Percentiles rank a stretch among this genome's conserved stretches.
Conservation (phyloP, 106 monocot genomes). For the Platanthera guangdongensis region DNA sequence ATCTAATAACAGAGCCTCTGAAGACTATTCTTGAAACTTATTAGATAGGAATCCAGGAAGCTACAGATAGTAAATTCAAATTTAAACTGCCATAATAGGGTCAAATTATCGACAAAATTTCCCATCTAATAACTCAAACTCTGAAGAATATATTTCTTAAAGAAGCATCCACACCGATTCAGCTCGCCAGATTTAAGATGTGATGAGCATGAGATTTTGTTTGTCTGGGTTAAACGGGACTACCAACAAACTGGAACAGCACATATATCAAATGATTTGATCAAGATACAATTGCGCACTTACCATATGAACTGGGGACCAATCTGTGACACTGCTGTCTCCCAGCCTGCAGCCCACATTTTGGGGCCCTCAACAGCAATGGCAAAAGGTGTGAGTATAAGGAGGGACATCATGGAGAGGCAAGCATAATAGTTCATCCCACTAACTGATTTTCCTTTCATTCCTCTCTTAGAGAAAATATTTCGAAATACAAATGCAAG, state of each 20-base stretch:
- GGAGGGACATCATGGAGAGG: conserved; percentile 73
- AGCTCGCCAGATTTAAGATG: too few species aligned
- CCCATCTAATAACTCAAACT: too few species aligned
- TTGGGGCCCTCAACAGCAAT: conserved; percentile 79
- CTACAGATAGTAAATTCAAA: background rate
- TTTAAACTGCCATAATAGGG: background rate
- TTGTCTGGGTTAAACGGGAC: background rate
- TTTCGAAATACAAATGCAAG: conserved; percentile 87
- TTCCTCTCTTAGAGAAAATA: conserved; percentile 86
- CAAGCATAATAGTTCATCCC: conserved; percentile 96
- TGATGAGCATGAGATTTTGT: too few species aligned
- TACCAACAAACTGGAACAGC: background rate
- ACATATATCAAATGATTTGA: background rate
- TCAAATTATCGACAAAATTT: background rate
- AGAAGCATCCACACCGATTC: too few species aligned
- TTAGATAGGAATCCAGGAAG: background rate
- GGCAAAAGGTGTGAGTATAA: conserved; percentile 78
- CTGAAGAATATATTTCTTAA: too few species aligned
- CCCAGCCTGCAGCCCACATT: conserved; percentile 84
- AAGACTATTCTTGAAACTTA: background rate
- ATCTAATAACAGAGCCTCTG: background rate
- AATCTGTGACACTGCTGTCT: conserved; percentile 51
- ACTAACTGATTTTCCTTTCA: conserved; percentile 81
- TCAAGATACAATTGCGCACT: background rate
- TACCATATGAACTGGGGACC: conserved; percentile 65